Evolutionary conservation across 179 eudicot species (phyloP).

Genomic region (Vitellaria paradoxa): DNA sequence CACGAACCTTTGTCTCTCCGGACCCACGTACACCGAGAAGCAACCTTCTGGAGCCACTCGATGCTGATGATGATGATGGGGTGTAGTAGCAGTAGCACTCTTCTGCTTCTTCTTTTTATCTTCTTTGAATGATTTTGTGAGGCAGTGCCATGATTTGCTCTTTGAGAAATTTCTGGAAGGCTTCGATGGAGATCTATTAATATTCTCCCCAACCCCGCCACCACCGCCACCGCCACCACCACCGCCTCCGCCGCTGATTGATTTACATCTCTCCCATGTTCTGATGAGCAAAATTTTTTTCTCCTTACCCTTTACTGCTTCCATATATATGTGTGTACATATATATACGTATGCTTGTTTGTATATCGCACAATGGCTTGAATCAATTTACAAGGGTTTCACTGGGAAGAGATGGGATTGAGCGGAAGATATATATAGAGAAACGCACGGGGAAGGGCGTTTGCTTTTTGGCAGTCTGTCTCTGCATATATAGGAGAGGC

Average conservation of each 20-base stretch:
- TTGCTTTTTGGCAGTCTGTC: too few species aligned
- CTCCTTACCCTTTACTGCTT: too few species aligned
- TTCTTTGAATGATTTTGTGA: background rate
- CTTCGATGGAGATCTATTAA: background rate
- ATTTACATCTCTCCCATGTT: slow-evolving; percentile 25
- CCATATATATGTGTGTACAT: too few species aligned
- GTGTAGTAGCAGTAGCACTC: too few species aligned
- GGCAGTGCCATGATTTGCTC: slow-evolving; percentile 25
- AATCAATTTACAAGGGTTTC: too few species aligned
- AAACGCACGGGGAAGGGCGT: too few species aligned
- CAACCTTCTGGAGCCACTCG: slow-evolving; percentile 55
- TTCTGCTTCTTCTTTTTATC: background rate
- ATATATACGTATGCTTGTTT: too few species aligned
- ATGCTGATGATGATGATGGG: background rate
- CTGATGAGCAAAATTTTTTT: slow-evolving; percentile 8
- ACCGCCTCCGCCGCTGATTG: background rate
- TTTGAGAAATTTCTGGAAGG: background rate
- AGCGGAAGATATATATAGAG: too few species aligned
- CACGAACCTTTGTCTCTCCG: slow-evolving; percentile 57
- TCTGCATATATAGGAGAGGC: too few species aligned
- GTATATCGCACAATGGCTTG: too few species aligned
- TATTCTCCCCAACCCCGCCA: background rate
- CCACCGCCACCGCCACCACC: background rate
- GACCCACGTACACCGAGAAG: slow-evolving; percentile 69
- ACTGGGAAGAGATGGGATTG: too few species aligned